Base-by-base conservation (phyloP, 2,329 filamentous ascomycete species). In the Rutstroemia sp. region DNA sequence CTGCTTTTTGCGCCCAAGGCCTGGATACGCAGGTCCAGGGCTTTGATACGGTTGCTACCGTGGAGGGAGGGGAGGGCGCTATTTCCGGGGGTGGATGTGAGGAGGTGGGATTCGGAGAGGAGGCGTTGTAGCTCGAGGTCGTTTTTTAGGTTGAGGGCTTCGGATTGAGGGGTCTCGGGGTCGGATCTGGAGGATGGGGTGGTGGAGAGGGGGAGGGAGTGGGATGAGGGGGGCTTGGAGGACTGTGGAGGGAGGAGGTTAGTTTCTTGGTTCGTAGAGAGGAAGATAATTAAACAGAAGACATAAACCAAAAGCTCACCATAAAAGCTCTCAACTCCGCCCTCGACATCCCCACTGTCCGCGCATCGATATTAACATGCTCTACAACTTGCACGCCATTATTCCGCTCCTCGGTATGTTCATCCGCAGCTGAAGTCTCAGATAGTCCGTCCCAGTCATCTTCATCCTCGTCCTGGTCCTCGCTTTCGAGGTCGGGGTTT, bases 101-200 rank as follows among this genome's bases (percentile, higher is more conserved):
- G 83, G 59, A 97, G 85, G 72, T 96, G 91, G 0, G 92, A 96
- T 77, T 99, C 94, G 64, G 86, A 81, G 57, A 99, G 83, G 42
- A 99, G 83, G 48, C 91, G 86, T 71, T 96, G 92, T 14, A 99
- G 83, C 40, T 89, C 92, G 54, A 96, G 83, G 71, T 97, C 94
- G 71, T 96, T 92, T 70, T 92, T 91, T 17, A 97, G 79, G 60
- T 95, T 87, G 10, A 75, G 71, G 23, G 76, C 71, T 68, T 40
- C 39, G 14, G 39, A 17, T 16, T 40, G 39, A 40, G 39, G 65
- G 56, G 44, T 69, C 34, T n/a, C 46, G 47, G 39, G 59, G 19
- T 21, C 17, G 17, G 39, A 19, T 19, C 3, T 40, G 14, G 16
- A 14, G 17, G 39, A 40, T 39, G 42, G 36, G 19, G 53, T 30